These are phyloP conservation scores for Lachancea kluyveri DNA, from an alignment of 805 yeast genomes.

Conservation along the genomic window DNA sequence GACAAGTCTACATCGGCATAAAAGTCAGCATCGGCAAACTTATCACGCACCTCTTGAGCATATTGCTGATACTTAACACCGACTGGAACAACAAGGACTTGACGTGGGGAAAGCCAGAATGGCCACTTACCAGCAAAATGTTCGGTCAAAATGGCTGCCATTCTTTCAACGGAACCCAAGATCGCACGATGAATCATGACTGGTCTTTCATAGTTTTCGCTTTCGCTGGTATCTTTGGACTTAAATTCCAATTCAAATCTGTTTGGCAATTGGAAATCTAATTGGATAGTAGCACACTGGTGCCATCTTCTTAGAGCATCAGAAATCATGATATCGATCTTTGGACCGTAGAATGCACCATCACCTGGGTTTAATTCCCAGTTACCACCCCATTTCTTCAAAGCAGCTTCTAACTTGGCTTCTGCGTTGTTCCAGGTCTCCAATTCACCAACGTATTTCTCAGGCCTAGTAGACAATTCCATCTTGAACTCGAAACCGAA, in stretches of 20 bases:
- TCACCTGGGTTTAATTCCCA: constrained; percentile 97
- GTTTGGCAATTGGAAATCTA: constrained; percentile 95
- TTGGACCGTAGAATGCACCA: constrained; percentile 95
- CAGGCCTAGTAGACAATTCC: constrained; percentile 97
- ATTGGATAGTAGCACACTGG: constrained; percentile 98
- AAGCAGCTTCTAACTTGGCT: constrained; percentile 70
- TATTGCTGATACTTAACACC: constrained; percentile 90
- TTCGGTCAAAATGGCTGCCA: constrained; percentile 97
- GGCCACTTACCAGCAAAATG: constrained; percentile 99
- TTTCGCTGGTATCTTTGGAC: constrained; percentile 48
- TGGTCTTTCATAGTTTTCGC: constrained; percentile 65
- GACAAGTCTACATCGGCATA: constrained; percentile 88
- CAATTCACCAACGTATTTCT: constrained; percentile 88
- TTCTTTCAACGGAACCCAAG: constrained; percentile 96
- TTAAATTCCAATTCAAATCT: constrained; percentile 89
- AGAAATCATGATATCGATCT: constrained; percentile 92
- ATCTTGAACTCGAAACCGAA: constrained; percentile 94
- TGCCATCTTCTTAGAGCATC: constrained; percentile 96
- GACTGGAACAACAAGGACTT: constrained; percentile 91
- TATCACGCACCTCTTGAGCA: constrained; percentile 74
- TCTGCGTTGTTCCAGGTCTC: constrained; percentile 95
- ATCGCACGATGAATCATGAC: constrained; percentile 99
- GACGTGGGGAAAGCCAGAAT: constrained; percentile 99
- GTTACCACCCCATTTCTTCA: constrained; percentile 76
- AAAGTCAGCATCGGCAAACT: constrained; percentile 66